A percentile compares a stretch with the other conserved stretches of the same genome.
phyloP scores from a whole-genome alignment of 306 rosid genomes.

The Cyclanthera cordifolia region DNA sequence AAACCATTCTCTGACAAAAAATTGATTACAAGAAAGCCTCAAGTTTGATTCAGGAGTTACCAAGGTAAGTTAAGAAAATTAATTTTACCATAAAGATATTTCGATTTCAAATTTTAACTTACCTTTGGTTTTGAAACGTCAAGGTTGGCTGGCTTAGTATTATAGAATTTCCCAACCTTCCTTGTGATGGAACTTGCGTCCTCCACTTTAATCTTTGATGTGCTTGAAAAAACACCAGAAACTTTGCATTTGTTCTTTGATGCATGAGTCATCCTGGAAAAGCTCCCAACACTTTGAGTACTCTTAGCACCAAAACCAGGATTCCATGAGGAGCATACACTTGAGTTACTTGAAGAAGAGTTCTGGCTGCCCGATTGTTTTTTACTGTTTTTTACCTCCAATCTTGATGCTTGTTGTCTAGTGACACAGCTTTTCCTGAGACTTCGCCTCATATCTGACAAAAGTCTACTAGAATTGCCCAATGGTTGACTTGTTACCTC shows the following conservation, averaged over 20 bases:
- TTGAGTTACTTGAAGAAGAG: conserved; percentile 64
- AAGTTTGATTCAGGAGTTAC: background rate
- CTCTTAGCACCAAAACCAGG: conserved; percentile 26
- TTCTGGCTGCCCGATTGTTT: conserved; percentile 34
- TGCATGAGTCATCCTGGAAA: conserved; percentile 21
- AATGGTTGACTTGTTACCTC: conserved; percentile 30
- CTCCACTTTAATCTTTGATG: conserved; percentile 18
- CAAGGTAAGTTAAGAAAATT: background rate
- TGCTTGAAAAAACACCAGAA: conserved; percentile 18
- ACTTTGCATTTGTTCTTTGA: conserved; percentile 24
- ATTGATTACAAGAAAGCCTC: background rate
- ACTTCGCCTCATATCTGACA: conserved; percentile 30
- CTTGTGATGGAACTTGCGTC: conserved; percentile 21
- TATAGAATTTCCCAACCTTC: conserved; percentile 11
- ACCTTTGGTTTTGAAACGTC: conserved; percentile 41
- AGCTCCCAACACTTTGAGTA: conserved; percentile 25
- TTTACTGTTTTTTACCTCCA: conserved; percentile 25
- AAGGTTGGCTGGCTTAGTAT: conserved; percentile 20
- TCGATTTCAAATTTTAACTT: conserved; percentile 2
- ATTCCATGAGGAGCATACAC: conserved; percentile 60
- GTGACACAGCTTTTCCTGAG: conserved; percentile 37
- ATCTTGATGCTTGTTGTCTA: conserved; percentile 29
- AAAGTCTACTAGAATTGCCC: conserved; percentile 25
- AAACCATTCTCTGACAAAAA: background rate
- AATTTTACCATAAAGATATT: background rate